These are phyloP conservation scores for Chlorella sp. DNA, from an alignment of 139 green algal species.

Conservation along the genomic window DNA sequence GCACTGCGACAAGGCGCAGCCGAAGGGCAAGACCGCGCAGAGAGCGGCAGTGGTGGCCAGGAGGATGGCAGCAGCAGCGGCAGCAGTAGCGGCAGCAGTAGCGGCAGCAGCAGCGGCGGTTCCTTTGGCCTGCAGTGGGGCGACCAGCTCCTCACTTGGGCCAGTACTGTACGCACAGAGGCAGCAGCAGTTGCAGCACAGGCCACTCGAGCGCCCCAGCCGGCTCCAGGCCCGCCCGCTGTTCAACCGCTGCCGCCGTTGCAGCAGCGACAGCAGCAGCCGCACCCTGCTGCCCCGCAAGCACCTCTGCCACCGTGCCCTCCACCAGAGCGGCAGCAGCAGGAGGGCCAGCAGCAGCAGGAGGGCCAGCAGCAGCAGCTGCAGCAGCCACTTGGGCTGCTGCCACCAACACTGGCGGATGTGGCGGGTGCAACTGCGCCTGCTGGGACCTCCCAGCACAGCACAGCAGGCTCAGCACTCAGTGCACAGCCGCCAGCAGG, in stretches of 20 bases:
- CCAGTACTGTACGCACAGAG: neutral
- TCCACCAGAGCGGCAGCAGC: neutral
- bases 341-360: neutral
- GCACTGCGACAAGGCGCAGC: neutral
- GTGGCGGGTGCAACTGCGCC: neutral
- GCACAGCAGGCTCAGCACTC: neutral
- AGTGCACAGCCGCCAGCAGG: neutral
- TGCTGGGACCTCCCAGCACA: neutral
- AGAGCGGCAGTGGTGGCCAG: neutral
- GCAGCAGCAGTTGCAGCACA: neutral
- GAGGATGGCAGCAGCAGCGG: neutral
- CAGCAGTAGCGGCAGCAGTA: neutral
- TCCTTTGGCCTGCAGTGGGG: constrained; percentile 47
- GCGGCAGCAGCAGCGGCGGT: constrained; percentile 17
- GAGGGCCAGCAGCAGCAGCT: neutral
- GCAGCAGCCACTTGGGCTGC: no score
- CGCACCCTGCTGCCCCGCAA: no score
- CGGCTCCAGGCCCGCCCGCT: no score
- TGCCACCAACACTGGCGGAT: neutral
- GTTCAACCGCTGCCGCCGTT: neutral
- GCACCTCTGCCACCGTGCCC: neutral
- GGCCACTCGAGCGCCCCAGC: neutral
- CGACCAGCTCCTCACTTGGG: constrained; percentile 35
- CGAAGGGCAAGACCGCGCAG: neutral
- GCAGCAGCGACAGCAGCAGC: constrained; percentile 8